A percentile compares a stretch with the other conserved stretches of the same genome.
These are phyloP conservation scores for Sphagnum contortum DNA, from an alignment of 225 moss, liverwort and hornwort species.

Conservation along the genomic window DNA sequence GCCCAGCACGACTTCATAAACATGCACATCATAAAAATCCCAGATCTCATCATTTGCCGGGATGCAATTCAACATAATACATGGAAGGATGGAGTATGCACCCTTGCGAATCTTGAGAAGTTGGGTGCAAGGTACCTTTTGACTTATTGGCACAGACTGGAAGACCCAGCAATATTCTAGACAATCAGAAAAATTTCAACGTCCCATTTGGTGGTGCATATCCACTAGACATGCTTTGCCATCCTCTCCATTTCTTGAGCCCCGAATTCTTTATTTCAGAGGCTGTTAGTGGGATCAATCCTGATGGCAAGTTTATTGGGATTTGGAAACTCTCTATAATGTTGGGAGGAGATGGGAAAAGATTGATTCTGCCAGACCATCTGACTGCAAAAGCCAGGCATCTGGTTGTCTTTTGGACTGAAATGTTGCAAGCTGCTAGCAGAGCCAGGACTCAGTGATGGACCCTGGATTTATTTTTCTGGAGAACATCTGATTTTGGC, in stretches of 20 bases:
- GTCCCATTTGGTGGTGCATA: constrained; percentile 41
- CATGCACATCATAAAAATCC: constrained; percentile 27
- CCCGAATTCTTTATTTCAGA: constrained; percentile 50
- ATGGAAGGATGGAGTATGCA: constrained; percentile 55
- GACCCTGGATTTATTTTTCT: too few species aligned
- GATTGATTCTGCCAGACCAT: constrained; percentile 19
- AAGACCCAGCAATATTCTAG: constrained; percentile 13
- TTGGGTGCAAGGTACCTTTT: constrained; percentile 45
- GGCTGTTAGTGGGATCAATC: constrained; percentile 31
- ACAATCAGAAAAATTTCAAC: constrained; percentile 24
- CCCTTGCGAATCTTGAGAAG: constrained; percentile 36
- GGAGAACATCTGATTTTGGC: too few species aligned
- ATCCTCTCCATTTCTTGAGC: constrained; percentile 61
- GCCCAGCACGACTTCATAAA: constrained; percentile 47
- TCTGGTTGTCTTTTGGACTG: constrained; percentile 9
- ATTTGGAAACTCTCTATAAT: constrained; percentile 53
- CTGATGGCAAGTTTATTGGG: constrained; percentile 42
- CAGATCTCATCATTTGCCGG: constrained; percentile 55
- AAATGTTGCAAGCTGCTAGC: neutral
- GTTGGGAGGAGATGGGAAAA: constrained; percentile 34
- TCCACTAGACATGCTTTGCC: constrained; percentile 49
- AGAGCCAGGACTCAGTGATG: too few species aligned
- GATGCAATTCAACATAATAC: constrained; percentile 44
- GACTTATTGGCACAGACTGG: constrained; percentile 60
- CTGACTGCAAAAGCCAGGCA: constrained; percentile 3